Evolutionary conservation across 2,329 filamentous ascomycete genomes (phyloP).

Genomic region (Colletotrichum horii): DNA sequence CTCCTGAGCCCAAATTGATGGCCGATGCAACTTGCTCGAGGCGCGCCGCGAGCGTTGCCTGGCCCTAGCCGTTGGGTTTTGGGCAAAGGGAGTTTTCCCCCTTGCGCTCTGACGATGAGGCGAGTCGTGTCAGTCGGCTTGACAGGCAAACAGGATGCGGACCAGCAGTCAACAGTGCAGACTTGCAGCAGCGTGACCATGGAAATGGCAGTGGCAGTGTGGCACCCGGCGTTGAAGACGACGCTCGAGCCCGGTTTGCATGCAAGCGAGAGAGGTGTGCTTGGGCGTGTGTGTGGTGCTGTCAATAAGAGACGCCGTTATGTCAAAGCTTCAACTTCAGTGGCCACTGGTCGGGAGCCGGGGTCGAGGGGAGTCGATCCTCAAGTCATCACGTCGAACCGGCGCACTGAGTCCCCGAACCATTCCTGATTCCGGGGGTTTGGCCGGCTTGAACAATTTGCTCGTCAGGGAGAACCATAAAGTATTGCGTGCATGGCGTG

Average conservation of each 20-base stretch:
- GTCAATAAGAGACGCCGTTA: conserved; percentile 15
- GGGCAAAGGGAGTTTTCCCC: neutral
- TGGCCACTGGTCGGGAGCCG: neutral
- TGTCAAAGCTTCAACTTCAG: conserved; percentile 16
- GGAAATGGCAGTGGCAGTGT: neutral
- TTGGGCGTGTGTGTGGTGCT: neutral
- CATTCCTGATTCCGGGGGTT: neutral
- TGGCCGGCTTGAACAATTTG: neutral
- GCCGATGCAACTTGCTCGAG: neutral
- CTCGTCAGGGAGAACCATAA: neutral
- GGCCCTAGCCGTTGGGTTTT: neutral
- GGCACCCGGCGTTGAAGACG: conserved; percentile 1
- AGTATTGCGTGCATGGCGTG: conserved; percentile 11
- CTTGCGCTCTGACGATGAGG: neutral
- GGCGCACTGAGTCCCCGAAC: neutral
- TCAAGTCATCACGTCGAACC: neutral
- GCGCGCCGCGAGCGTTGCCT: neutral
- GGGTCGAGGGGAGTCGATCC: neutral
- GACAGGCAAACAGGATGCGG: neutral
- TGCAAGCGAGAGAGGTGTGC: conserved; percentile 10
- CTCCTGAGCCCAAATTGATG: neutral
- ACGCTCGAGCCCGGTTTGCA: conserved; percentile 16
- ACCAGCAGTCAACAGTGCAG: neutral
- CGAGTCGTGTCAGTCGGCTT: neutral
- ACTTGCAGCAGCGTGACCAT: neutral